phyloP scores from a whole-genome alignment of 306 rosid species.

The Phaseolus lunatus region DNA sequence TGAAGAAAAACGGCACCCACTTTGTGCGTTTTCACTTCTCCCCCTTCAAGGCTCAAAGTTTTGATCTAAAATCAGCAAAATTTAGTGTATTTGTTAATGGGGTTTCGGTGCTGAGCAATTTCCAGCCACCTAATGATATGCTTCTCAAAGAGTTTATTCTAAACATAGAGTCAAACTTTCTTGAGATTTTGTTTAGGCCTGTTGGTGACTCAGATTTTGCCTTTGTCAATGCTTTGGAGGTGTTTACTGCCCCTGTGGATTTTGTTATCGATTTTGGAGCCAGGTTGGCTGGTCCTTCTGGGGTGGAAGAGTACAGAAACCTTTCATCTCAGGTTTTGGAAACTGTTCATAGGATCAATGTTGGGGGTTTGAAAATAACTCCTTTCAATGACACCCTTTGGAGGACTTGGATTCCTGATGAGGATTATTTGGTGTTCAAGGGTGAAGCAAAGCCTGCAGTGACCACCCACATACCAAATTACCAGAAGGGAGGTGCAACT shows the following conservation, averaged over 20 bases:
- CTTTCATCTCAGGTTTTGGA: slow-evolving; percentile 79
- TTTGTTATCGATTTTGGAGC: slow-evolving; percentile 75
- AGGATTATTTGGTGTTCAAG: slow-evolving; percentile 67
- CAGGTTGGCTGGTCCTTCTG: slow-evolving; percentile 61
- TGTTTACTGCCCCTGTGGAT: slow-evolving; percentile 80
- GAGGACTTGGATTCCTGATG: slow-evolving; percentile 98
- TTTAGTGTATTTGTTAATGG: slow-evolving; percentile 66
- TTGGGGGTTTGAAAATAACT: slow-evolving; percentile 82
- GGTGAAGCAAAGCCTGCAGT: slow-evolving; percentile 69
- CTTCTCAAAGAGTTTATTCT: slow-evolving; percentile 67
- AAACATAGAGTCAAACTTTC: slow-evolving; percentile 55
- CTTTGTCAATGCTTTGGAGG: slow-evolving; percentile 82
- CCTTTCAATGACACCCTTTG: slow-evolving; percentile 93
- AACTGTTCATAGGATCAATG: slow-evolving; percentile 86
- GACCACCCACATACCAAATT: slow-evolving; percentile 69
- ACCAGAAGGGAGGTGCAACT: slow-evolving; percentile 69
- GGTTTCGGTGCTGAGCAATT: slow-evolving; percentile 45
- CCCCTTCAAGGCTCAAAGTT: slow-evolving; percentile 67
- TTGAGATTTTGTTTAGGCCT: slow-evolving; percentile 72
- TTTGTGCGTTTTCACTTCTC: slow-evolving; percentile 89
- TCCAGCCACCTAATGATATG: slow-evolving; percentile 46
- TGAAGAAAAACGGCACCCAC: slow-evolving; percentile 74
- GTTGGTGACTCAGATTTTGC: slow-evolving; percentile 60
- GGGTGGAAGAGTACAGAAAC: slow-evolving; percentile 57
- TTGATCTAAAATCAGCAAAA: slow-evolving; percentile 65